Base-by-base conservation (phyloP, 768 basidiomycete species). In the Imleria badia region DNA sequence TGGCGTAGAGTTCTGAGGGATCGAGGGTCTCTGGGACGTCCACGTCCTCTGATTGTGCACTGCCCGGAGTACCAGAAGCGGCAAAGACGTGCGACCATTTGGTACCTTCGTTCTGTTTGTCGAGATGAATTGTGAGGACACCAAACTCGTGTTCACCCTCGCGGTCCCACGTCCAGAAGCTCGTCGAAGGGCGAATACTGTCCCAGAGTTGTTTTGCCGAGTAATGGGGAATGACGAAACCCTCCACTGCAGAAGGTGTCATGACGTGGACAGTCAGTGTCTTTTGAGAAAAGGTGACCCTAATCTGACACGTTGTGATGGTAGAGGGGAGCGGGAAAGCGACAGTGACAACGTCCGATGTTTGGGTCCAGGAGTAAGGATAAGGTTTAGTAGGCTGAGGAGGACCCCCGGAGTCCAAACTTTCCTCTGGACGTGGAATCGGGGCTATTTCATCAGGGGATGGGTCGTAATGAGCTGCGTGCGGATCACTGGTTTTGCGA, bases 331-430 rank as follows among this genome's bases (percentile, higher is more conserved):
- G 78, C 6, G 91, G 84, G 65, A 98, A 85, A 0, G 85, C 86
- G 40, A 98, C 71, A 0, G 91, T 94, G 46, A 98, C 76, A 1
- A 90, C 83, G 66, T 94, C 92, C 1, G 82, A 69, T 5, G 87
- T 85, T 66, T 99, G 96, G 0, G 85, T 91, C 96, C 96, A 99
- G 2, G 92, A 91, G 71, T 94, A 98, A 0, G 94, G 89, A 26
- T 84, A 82, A 4, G 88, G 89, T 59, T 78, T 85, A 11, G 71
- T 66, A 2, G 74, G 73, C 19, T 71, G 65, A 7, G 62, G 52
- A 39, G 65, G 60, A 6, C 66, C 59, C 14, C 63, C 60, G 23
- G 44, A 60, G 56, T 86, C 83, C 42, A 87, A 67, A 55, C 74
- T 77, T 68, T 88, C 88, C 55, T 75, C 78, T 8, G 73, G 66